These are phyloP conservation scores for Mortierella claussenii DNA, from an alignment of 192 early-diverging fungal genomes.

Conservation along the genomic window DNA sequence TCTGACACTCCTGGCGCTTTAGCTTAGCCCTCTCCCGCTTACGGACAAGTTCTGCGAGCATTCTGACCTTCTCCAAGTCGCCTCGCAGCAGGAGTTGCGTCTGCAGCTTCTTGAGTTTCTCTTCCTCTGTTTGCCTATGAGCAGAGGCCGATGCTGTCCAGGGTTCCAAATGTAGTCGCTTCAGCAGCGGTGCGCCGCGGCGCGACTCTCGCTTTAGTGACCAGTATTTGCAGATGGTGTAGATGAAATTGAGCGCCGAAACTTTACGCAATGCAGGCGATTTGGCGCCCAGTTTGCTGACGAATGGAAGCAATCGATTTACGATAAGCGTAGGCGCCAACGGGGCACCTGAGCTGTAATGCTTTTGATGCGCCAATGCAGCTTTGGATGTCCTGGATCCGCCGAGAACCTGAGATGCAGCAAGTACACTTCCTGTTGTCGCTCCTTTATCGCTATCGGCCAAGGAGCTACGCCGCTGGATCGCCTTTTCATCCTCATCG, in stretches of 20 bases:
- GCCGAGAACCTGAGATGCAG: conserved; percentile 16
- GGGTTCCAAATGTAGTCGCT: conserved; percentile 95
- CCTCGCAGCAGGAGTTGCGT: conserved; percentile 66
- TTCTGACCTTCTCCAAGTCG: conserved; percentile 89
- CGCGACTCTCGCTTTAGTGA: conserved; percentile 90
- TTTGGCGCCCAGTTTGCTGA: conserved; percentile 55
- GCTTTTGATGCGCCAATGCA: conserved; percentile 68
- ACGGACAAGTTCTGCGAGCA: conserved; percentile 83
- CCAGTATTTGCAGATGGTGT: conserved; percentile 91
- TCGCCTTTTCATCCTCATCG: conserved; percentile 30
- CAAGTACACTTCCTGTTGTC: neutral
- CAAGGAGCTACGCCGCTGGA: neutral
- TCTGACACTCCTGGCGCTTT: conserved; percentile 64
- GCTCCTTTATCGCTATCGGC: conserved; percentile 26
- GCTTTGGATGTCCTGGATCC: conserved; percentile 61
- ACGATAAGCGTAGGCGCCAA: conserved; percentile 73
- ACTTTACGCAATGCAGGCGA: conserved; percentile 55
- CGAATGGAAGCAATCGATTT: conserved; percentile 56
- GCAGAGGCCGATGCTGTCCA: conserved; percentile 90
- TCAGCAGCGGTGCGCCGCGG: conserved; percentile 93
- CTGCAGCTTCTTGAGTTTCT: conserved; percentile 73
- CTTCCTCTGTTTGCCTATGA: conserved; percentile 82
- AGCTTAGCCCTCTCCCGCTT: conserved; percentile 79
- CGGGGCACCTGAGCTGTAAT: conserved; percentile 69
- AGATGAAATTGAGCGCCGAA: conserved; percentile 63